A percentile compares a stretch with the other conserved stretches of the same genome.
Evolutionary conservation across 2,329 filamentous ascomycete species (phyloP).

Genomic region (Aspergillus udagawae): DNA sequence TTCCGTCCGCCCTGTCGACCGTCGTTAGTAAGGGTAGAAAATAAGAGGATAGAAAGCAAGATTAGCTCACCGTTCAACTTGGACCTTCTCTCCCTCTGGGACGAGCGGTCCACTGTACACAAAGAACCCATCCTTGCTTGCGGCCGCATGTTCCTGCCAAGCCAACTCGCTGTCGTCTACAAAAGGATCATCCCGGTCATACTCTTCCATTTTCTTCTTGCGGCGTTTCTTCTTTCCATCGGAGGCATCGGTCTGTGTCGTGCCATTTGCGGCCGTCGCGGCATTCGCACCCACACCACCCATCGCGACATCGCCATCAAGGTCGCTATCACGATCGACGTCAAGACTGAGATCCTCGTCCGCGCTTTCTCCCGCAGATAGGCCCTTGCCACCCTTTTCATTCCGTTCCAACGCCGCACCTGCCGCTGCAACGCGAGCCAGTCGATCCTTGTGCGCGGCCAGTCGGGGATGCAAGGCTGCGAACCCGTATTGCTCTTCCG

Average conservation of each 20-base stretch:
- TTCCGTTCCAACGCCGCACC: conserved; percentile 79
- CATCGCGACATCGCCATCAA: conserved; percentile 45
- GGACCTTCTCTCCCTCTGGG: conserved; percentile 75
- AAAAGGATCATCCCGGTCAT: conserved; percentile 65
- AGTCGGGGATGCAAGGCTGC: conserved; percentile 87
- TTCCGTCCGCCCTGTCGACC: conserved; percentile 61
- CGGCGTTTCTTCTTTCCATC: conserved; percentile 69
- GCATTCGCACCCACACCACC: conserved; percentile 36
- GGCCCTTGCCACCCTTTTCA: conserved; percentile 63
- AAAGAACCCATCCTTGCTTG: conserved; percentile 94
- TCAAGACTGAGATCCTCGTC: conserved; percentile 83
- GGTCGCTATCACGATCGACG: conserved; percentile 65
- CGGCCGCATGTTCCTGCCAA: conserved; percentile 93
- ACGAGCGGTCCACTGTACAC: conserved; percentile 93
- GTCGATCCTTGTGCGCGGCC: conserved; percentile 81
- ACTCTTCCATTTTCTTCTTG: conserved; percentile 66
- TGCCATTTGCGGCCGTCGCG: conserved; percentile 56
- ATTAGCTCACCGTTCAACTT: conserved; percentile 55
- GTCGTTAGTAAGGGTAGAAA: conserved; percentile 16
- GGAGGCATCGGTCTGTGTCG: conserved; percentile 49
- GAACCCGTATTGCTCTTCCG: conserved; percentile 91
- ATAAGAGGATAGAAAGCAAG: conserved; percentile 1
- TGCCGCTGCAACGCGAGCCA: conserved; percentile 82
- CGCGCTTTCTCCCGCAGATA: conserved; percentile 69
- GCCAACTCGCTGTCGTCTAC: conserved; percentile 89